Percentiles rank a stretch among this genome's conserved stretches.
phyloP scores from a whole-genome alignment of 2,329 filamentous ascomycete species.

The Cordyceps farinosa region DNA sequence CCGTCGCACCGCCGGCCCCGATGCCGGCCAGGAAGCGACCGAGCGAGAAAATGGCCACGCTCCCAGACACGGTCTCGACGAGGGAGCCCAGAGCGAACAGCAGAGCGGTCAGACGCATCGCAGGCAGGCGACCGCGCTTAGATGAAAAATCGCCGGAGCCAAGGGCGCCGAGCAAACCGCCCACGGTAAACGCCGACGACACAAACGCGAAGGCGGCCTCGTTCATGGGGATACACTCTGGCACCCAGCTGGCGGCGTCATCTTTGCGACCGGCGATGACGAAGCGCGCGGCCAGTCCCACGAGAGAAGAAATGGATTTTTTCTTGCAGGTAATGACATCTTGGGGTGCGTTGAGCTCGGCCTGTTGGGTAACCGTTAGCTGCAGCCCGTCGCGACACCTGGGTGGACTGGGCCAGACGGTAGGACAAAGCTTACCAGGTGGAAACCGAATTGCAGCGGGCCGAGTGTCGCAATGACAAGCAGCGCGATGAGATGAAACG shows the following conservation, averaged over 20 bases:
- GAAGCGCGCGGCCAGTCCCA: constrained; percentile 24
- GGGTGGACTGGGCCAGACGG: background rate
- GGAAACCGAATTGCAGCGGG: constrained; percentile 90
- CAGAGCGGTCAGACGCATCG: constrained; percentile 73
- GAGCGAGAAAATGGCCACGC: constrained; percentile 63
- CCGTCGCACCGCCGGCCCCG: constrained; percentile 82
- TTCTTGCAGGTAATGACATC: constrained; percentile 85
- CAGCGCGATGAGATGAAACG: constrained; percentile 72
- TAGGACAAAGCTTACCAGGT: constrained; percentile 62
- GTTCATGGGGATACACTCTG: constrained; percentile 86
- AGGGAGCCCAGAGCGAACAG: constrained; percentile 74
- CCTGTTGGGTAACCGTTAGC: constrained; percentile 40
- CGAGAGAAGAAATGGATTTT: constrained; percentile 36
- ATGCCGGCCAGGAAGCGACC: constrained; percentile 79
- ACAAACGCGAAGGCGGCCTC: constrained; percentile 78
- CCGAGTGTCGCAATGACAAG: constrained; percentile 77
- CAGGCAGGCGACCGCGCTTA: constrained; percentile 66
- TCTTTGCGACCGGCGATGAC: background rate
- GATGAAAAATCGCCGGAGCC: constrained; percentile 76
- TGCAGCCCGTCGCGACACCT: background rate
- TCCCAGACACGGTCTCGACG: constrained; percentile 68
- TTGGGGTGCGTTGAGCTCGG: constrained; percentile 92
- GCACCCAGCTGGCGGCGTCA: constrained; percentile 35
- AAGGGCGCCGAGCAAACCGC: constrained; percentile 80
- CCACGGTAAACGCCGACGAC: constrained; percentile 86